Base-by-base conservation (phyloP, 2,329 filamentous ascomycete genomes). In the Fusarium sp. region DNA sequence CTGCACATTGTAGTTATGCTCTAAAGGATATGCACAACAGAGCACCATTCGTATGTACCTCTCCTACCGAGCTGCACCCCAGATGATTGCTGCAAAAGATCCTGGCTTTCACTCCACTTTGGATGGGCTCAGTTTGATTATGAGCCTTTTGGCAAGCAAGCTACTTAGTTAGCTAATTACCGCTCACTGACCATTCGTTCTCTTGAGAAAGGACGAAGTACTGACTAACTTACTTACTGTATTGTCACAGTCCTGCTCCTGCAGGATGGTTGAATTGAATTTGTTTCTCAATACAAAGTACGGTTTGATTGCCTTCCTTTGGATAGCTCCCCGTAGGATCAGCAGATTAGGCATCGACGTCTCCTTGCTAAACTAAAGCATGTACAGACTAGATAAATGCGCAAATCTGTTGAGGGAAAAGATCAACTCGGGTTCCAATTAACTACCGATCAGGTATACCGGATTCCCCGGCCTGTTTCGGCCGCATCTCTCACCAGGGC, bases 21-120 rank as follows among this genome's bases (percentile, higher is more conserved):
- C 44, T 13, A 30, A 19, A 11, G 25, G 19, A 20, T n/a, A n/a
- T n/a, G n/a, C n/a, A 37, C 35, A 37, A 47, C 60, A 65, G 62
- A 51, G 52, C 68, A 62, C 32, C 47, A 60, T 45, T 40, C 51
- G 27, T 30, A 30, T 48, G 27, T 30, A 30, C 27, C 27, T 30
- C 27, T 54, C 45, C 54, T 23, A 43, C 71, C 58, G 44, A 54
- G 61, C 67, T 73, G 71, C 55, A 73, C 71, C 71, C 71, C 71
- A 65, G 71, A 73, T 66, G 65, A 47, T 65, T 48, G 55, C 48
- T 62, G 44, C 49, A 62, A 43, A 39, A 20, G 37, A 35, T 48
- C 70, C 52, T 56, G 48, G 64, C 57, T 41, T 43, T 37, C 15
- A 32, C 58, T 71, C 71, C 71, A 73, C 71, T 50, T 56, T 32